Evolutionary conservation across 2,329 filamentous ascomycete species (phyloP).

Genomic region (Pestalotiopsis sp.): DNA sequence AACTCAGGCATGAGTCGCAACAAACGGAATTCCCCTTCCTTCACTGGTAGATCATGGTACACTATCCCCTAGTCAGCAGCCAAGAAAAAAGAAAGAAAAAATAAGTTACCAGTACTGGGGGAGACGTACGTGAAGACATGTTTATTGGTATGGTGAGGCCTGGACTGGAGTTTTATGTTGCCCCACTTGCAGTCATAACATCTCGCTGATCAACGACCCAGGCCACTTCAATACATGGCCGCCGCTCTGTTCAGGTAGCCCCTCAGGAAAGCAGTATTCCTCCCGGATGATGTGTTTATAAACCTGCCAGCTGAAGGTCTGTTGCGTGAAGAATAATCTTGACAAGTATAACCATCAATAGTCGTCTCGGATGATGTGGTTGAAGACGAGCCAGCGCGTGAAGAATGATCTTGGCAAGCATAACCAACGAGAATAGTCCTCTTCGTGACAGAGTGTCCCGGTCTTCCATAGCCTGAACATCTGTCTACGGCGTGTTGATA

Average conservation of each 20-base stretch:
- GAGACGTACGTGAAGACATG: too few relatives aligned
- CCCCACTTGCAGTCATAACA: too few relatives aligned
- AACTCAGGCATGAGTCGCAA: not conserved
- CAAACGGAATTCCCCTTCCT: not conserved
- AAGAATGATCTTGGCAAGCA: constrained; percentile 64
- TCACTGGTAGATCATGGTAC: not conserved
- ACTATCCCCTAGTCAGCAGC: not conserved
- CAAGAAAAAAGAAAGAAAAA: too few relatives aligned
- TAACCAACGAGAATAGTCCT: constrained; percentile 84
- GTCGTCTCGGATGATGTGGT: too few relatives aligned
- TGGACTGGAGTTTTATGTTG: too few relatives aligned
- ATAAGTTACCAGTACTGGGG: too few relatives aligned
- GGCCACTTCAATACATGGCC: not conserved
- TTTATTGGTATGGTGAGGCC: too few relatives aligned
- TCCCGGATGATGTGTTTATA: too few relatives aligned
- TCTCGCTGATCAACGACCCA: not conserved
- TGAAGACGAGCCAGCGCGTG: not conserved
- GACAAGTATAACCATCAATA: too few relatives aligned
- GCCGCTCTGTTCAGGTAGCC: not conserved
- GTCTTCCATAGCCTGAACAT: constrained; percentile 74
- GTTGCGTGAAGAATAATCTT: too few relatives aligned
- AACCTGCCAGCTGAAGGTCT: too few relatives aligned
- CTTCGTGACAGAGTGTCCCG: constrained; percentile 71
- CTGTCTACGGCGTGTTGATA: constrained; percentile 85
- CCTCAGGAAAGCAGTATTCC: not conserved